phyloP scores from a whole-genome alignment of 192 early-diverging fungal species.

The Mortierella antarctica region DNA sequence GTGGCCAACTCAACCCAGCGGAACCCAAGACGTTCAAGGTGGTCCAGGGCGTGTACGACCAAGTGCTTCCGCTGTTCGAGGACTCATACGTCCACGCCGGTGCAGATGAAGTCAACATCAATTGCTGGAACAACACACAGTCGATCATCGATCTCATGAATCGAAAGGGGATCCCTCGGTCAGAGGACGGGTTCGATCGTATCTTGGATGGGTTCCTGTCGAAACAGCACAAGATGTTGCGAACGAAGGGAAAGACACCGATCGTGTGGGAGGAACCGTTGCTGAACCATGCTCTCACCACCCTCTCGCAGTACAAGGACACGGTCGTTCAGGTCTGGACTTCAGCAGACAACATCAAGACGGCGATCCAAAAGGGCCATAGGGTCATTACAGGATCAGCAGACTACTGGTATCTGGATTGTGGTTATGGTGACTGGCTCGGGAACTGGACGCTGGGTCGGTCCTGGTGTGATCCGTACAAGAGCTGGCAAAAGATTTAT shows the following conservation, averaged over 20 bases:
- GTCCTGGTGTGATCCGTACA: constrained; percentile 74
- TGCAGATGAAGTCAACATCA: constrained; percentile 78
- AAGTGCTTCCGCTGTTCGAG: constrained; percentile 72
- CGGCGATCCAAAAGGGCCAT: constrained; percentile 72
- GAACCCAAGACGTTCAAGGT: constrained; percentile 72
- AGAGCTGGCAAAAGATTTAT: constrained; percentile 81
- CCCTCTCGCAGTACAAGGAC: constrained; percentile 63
- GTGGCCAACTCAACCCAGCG: constrained; percentile 85
- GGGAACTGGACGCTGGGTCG: constrained; percentile 51
- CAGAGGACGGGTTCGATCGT: constrained; percentile 20
- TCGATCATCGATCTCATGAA: constrained; percentile 47
- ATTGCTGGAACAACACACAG: constrained; percentile 71
- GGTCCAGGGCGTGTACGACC: constrained; percentile 70
- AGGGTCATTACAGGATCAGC: constrained; percentile 71
- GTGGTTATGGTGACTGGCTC: constrained; percentile 79
- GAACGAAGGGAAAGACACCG: constrained; percentile 57
- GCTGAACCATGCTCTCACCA: constrained; percentile 59
- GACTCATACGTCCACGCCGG: constrained; percentile 83
- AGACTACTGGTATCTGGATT: constrained; percentile 83
- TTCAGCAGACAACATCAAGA: constrained; percentile 64
- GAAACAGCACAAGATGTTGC: constrained; percentile 60
- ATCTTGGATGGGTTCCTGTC: constrained; percentile 59
- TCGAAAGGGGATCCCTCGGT: constrained; percentile 10
- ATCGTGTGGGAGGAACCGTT: constrained; percentile 88
- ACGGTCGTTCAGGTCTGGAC: constrained; percentile 80